Conservation (phyloP, 208 protist genomes). For the Angomonas ambiguus region DNA sequence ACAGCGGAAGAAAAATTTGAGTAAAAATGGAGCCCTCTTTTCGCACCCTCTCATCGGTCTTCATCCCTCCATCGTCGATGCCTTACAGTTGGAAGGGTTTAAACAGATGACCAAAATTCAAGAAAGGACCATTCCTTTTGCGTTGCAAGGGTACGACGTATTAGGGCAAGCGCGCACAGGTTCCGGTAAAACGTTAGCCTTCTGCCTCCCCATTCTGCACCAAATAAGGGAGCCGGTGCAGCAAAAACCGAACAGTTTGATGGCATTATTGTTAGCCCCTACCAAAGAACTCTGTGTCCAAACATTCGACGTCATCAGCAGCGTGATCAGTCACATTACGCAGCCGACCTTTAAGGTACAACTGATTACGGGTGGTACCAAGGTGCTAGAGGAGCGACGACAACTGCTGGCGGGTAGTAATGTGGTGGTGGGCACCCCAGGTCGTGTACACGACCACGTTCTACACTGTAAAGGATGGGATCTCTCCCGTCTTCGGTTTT, state of each 20-base stretch:
- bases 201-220: conserved; percentile 94
- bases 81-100: conserved; percentile 67
- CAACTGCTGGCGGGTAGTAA: conserved; percentile 46
- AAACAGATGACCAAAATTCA: conserved; percentile 93
- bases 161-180: conserved; percentile 92
- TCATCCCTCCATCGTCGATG: conserved; percentile 40
- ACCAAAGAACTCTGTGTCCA: conserved; percentile 93
- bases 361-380: conserved; percentile 89
- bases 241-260: conserved; percentile 46
- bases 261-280: conserved; percentile 83
- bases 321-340: conserved; percentile 72
- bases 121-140: conserved; percentile 89
- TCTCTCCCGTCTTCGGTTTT: conserved; percentile 92
- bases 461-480: conserved; percentile 65
- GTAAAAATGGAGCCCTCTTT: conserved; percentile 44
- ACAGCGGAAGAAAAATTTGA: conserved; percentile 1
- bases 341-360: conserved; percentile 51
- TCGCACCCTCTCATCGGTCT: conserved; percentile 72
- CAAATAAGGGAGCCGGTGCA: conserved; percentile 36
- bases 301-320: conserved; percentile 81
- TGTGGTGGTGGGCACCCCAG: conserved; percentile 86
- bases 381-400: conserved; percentile 70
- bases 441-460: conserved; percentile 87
- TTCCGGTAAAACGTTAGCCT: conserved; percentile 93
- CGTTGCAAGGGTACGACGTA: conserved; percentile 86